Conservation (phyloP, 2,329 filamentous ascomycete genomes). For the Stagonosporopsis rhizophila region DNA sequence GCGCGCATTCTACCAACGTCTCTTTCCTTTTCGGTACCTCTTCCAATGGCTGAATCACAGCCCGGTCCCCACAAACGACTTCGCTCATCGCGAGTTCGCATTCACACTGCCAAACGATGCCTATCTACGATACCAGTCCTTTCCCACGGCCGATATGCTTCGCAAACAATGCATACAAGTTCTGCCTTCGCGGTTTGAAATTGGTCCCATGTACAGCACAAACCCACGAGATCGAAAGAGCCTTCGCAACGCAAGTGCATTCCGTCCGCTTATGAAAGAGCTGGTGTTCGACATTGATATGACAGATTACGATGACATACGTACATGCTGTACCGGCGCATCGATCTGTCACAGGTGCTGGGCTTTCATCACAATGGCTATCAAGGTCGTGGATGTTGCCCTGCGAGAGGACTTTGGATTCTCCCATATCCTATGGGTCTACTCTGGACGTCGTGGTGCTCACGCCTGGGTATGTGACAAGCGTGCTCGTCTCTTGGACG, state of each 20-base stretch:
- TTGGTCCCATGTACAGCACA: conserved; percentile 93
- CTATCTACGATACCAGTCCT: conserved; percentile 90
- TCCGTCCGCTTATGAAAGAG: conserved; percentile 89
- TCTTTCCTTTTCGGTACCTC: conserved; percentile 92
- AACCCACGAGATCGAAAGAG: conserved; percentile 95
- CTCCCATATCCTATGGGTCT: conserved; percentile 97
- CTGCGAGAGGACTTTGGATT: conserved; percentile 95
- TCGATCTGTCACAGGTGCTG: conserved; percentile 95
- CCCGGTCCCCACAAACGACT: conserved; percentile 83
- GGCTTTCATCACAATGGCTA: conserved; percentile 97
- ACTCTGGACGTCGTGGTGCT: conserved; percentile 92
- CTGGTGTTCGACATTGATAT: conserved; percentile 99
- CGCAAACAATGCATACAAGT: conserved; percentile 89
- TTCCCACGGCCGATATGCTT: conserved; percentile 72
- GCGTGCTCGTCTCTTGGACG: conserved; percentile 81
- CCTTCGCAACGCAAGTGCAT: conserved; percentile 78
- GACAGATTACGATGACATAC: conserved; percentile 97
- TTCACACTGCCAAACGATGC: conserved; percentile 93
- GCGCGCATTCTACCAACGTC: conserved; percentile 91
- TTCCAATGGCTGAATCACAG: conserved; percentile 99
- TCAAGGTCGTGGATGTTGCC: conserved; percentile 88
- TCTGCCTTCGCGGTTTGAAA: conserved; percentile 94
- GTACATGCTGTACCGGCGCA: conserved; percentile 91
- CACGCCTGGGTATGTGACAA: conserved; percentile 99
- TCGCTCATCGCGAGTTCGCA: conserved; percentile 92